Percentiles rank a stretch among this genome's conserved stretches.
phyloP scores from a whole-genome alignment of 1,139 yeast species.

The Chernovozyma sophiae-reginae region DNA sequence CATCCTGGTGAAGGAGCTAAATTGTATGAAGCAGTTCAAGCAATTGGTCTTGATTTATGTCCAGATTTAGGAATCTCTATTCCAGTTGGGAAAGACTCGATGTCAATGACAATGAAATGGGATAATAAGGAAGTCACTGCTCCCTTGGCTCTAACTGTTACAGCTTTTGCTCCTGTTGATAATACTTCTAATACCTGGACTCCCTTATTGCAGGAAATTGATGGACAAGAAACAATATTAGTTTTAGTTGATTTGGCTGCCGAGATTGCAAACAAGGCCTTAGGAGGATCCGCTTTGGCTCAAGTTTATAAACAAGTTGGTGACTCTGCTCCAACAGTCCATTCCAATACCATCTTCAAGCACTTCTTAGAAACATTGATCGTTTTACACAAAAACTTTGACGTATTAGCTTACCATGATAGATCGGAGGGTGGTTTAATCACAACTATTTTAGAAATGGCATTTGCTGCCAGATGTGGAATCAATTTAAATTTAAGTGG shows the following conservation, averaged over 20 bases:
- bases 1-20: constrained; percentile 96
- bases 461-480: constrained; percentile 93
- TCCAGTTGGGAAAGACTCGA: constrained; percentile 98
- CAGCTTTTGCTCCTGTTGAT: constrained; percentile 86
- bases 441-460: constrained; percentile 88
- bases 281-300: constrained; percentile 94
- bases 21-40: constrained; percentile 94
- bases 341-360: constrained; percentile 59
- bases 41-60: constrained; percentile 90
- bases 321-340: constrained; percentile 77
- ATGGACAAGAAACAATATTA: constrained; percentile 51
- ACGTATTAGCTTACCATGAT: constrained; percentile 90
- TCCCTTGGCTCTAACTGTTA: constrained; percentile 86
- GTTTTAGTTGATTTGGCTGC: constrained; percentile 80
- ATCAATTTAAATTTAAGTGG: constrained; percentile 43
- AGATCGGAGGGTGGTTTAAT: constrained; percentile 96
- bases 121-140: constrained; percentile 88
- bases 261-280: constrained; percentile 44
- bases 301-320: constrained; percentile 92
- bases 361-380: constrained; percentile 66
- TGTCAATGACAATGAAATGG: constrained; percentile 99
- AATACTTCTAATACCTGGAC: constrained; percentile 94
- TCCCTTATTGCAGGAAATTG: constrained; percentile 59
- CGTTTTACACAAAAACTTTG: constrained; percentile 61
- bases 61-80: constrained; percentile 88